Percentiles rank a stretch among this genome's conserved stretches.
phyloP scores from a whole-genome alignment of 805 yeast species.

The Kluyveromyces wickerhamii region DNA sequence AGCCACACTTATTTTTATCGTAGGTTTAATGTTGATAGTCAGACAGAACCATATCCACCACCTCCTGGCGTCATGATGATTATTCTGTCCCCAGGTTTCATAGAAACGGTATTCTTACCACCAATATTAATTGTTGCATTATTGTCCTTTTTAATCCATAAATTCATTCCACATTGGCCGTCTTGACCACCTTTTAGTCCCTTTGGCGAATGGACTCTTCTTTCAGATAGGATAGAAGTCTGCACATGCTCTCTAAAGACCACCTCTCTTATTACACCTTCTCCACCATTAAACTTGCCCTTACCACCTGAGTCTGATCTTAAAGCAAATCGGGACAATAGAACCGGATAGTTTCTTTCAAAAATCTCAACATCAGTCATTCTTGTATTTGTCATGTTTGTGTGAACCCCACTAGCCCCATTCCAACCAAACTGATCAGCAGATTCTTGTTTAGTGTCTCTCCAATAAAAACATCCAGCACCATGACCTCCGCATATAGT shows the following conservation, averaged over 20 bases:
- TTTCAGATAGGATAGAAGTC: constrained; percentile 75
- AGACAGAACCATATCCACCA: constrained; percentile 58
- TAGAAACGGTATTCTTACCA: constrained; percentile 57
- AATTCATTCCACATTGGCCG: constrained; percentile 64
- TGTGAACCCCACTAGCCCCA: constrained; percentile 38
- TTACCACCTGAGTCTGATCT: constrained; percentile 38
- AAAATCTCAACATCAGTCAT: constrained; percentile 44
- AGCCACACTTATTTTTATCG: no score
- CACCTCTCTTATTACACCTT: constrained; percentile 48
- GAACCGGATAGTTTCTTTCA: constrained; percentile 41
- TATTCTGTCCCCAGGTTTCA: constrained; percentile 55
- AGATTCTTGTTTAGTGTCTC: constrained; percentile 42
- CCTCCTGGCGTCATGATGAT: constrained; percentile 76
- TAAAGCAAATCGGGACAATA: constrained; percentile 35
- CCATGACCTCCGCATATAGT: constrained; percentile 46
- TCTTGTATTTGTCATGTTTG: constrained; percentile 41
- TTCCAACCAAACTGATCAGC: constrained; percentile 41
- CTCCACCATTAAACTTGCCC: constrained; percentile 39
- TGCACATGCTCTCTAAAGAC: constrained; percentile 66
- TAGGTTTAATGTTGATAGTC: not conserved
- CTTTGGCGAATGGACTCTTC: constrained; percentile 76
- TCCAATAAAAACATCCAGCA: constrained; percentile 38
- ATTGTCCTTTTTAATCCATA: constrained; percentile 36
- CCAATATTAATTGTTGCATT: constrained; percentile 43
- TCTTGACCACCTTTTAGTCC: constrained; percentile 77